phyloP scores from a whole-genome alignment of 495 filamentous ascomycete genomes.

The Pyrenula aspistea region DNA sequence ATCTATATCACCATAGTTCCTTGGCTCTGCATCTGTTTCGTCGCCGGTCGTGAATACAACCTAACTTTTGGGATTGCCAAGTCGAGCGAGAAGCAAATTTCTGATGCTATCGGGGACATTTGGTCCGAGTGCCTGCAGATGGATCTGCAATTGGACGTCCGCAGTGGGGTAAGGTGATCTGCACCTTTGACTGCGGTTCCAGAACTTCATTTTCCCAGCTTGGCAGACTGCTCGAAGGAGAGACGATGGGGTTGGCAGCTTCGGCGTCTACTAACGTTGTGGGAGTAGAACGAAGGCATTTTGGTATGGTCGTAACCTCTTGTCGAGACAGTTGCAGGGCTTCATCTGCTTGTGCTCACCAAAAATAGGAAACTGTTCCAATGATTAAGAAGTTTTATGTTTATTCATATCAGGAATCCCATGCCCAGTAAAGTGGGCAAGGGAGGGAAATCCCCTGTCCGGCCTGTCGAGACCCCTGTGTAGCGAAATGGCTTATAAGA shows the following conservation, averaged over 20 bases:
- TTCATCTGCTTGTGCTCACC: too few relatives aligned
- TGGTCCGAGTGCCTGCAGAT: not conserved
- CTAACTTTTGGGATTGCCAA: not conserved
- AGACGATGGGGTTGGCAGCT: not conserved
- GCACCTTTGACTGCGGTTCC: not conserved
- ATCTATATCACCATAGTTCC: not conserved
- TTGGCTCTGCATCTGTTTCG: not conserved
- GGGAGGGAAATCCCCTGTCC: too few relatives aligned
- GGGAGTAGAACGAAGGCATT: too few relatives aligned
- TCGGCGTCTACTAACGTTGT: too few relatives aligned
- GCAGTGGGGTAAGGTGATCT: not conserved
- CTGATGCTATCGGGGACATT: not conserved
- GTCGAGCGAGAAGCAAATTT: not conserved
- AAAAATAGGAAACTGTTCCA: too few relatives aligned
- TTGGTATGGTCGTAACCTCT: too few relatives aligned
- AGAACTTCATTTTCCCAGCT: not conserved
- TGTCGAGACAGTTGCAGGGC: too few relatives aligned
- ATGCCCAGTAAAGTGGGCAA: too few relatives aligned
- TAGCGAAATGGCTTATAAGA: too few relatives aligned
- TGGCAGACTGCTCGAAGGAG: not conserved
- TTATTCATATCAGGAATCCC: too few relatives aligned
- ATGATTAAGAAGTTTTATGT: too few relatives aligned
- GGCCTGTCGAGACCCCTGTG: too few relatives aligned
- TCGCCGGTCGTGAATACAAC: not conserved
- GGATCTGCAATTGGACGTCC: not conserved